Base-by-base conservation (phyloP, 2,329 filamentous ascomycete species). In the Chrysosporium keratinophilum region DNA sequence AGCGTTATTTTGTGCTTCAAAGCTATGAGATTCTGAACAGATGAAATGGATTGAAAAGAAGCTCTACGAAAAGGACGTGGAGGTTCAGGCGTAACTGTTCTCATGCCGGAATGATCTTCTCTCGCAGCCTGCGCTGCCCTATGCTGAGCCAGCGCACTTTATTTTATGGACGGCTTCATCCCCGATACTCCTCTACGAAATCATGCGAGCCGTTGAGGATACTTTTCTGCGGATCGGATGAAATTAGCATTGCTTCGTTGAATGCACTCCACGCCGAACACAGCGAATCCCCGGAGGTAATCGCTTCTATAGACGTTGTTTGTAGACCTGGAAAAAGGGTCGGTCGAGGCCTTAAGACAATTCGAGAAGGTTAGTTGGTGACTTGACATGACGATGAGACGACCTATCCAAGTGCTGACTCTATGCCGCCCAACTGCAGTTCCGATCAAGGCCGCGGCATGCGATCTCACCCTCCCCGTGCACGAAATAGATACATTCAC, bases 171-270 rank as follows among this genome's bases (percentile, higher is more conserved):
- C 33, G 17, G 42, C 11, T 31, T 5, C 9, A 9, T 1, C 39
- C 12, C 31, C 52, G 66, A 50, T 61, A 55, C 33, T 61, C 65
- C 34, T 59, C 68, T 1, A 68, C 64, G 34, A 69, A 64, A 50
- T 54, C 64, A 9, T 64, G 65, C 59, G 69, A 76, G 14, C 86
- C 88, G 2, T 75, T 98, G 33, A 79, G 83, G 34, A 88, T 98
- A 52, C 78, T 98, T 3, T 98, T 96, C 71, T 97, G 90, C 71
- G 93, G 93, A 58, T 93, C 91, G 2, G 93, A 98, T 68, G 77
- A 83, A 1, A 95, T 97, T 70, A 96, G 91, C 72, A 85, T 85
- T 63, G 79, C 78, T 50, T 88, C 88, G 1, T 74, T 98, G 48
- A 73, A 73, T 55, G 85, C 86, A 5, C 72, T 98, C 34, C 69